A percentile compares a stretch with the other conserved stretches of the same genome.
Evolutionary conservation across 2,329 filamentous ascomycete genomes (phyloP).

Genomic region (Ascocoryne sarcoides): DNA sequence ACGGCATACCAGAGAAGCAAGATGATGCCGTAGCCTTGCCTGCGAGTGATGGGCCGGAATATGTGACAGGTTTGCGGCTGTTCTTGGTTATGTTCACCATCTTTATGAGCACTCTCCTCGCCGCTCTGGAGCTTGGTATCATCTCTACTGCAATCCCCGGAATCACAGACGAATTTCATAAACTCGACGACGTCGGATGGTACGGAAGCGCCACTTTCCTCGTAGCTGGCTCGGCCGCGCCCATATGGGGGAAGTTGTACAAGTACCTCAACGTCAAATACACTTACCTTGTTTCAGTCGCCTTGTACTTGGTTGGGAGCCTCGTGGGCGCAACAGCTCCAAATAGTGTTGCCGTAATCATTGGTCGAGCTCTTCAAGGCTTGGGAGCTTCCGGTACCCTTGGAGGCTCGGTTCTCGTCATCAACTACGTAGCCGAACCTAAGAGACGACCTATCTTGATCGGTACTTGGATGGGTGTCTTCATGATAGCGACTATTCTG

Average conservation of each 20-base stretch:
- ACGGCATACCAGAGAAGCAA: not conserved
- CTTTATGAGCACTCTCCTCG: constrained; percentile 2
- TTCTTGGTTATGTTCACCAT: constrained; percentile 29
- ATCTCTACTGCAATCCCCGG: constrained; percentile 5
- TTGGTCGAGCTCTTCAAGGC: constrained; percentile 24
- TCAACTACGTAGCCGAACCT: constrained; percentile 27
- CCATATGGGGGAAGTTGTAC: constrained; percentile 19
- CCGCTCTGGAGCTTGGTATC: constrained; percentile 4
- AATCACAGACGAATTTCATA: constrained; percentile 7
- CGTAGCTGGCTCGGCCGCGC: constrained; percentile 7
- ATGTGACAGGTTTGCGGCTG: constrained; percentile 45
- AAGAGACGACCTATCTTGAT: constrained; percentile 25
- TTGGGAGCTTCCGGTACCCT: constrained; percentile 19
- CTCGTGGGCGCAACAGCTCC: constrained; percentile 22
- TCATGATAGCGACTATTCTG: constrained; percentile 13
- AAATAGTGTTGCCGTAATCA: constrained; percentile 22
- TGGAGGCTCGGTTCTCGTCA: constrained; percentile 34
- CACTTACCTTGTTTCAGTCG: constrained; percentile 15
- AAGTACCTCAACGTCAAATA: constrained; percentile 19
- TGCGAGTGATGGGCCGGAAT: constrained; percentile 39
- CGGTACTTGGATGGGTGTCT: constrained; percentile 16
- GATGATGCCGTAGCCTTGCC: not conserved
- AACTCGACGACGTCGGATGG: constrained; percentile 32
- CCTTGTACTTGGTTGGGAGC: constrained; percentile 25
- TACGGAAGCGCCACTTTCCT: constrained; percentile 30